Evolutionary conservation across 2,329 filamentous ascomycete species (phyloP), one percentile per base, ranked within the genome.

Genomic region (Dactylellina haptotyla): DNA sequence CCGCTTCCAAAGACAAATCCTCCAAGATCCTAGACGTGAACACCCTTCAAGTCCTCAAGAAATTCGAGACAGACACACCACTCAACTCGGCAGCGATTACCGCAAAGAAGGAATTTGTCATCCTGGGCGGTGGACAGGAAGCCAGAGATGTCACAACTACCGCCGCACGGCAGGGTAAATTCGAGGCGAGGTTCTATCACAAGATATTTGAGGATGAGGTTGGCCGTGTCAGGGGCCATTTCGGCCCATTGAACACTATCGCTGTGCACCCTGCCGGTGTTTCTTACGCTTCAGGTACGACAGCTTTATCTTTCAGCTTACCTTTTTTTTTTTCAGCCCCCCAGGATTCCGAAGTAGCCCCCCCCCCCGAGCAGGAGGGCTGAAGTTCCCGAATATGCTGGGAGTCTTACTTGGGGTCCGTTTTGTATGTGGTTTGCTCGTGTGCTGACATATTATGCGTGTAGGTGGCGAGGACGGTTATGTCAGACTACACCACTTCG

Each of bases 161-260:
- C 57, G 90, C 90, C 32, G 89, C 93, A 54, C 88, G 95, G 77
- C 95, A 99, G 86, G 95, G 95, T 84, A 98, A 98, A 84, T 99
- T 99, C 85, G 95, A 99, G 84, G 95, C 95, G 46, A 89, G 95
- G 77, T 99, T 99, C 87, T 99, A 97, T 87, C 95, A 99, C 89
- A 98, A 96, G 87, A 90, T 99, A 82, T 98, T 99, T 82, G 93
- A 97, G 83, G 94, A 99, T 83, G 95, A 99, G 85, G 94, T 98
- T 80, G 95, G 95, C 78, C 90, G 95, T 85, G 95, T 99, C 76
- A 88, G 93, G 81, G 95, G 95, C 76, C 95, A 99, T 83, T 99
- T 99, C 83, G 95, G 95, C 81, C 95, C 91, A 77, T 86, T 97
- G 75, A 97, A 99, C 86, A 97, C 95, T 75, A 92, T 99, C 78